phyloP scores from a whole-genome alignment of 768 basidiomycete genomes.

The Suillus bovinus region DNA sequence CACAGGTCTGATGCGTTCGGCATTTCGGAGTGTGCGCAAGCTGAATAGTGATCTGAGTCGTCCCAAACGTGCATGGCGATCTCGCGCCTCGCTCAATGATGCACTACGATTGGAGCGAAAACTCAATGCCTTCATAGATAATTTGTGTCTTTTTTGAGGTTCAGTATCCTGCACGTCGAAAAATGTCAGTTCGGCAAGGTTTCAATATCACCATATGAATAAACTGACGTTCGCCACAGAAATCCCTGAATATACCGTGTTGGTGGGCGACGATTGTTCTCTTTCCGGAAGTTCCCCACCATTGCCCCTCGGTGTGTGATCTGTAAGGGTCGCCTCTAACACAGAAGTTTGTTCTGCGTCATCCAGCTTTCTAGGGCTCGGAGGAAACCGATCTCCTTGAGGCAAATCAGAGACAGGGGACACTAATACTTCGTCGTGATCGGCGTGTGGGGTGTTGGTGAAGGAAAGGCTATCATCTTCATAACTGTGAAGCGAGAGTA shows the following conservation, averaged over 20 bases:
- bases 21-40: neutral
- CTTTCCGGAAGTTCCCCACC: neutral
- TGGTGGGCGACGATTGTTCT: neutral
- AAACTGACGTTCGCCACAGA: neutral
- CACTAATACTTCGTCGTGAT: conserved; percentile 2
- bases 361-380: neutral
- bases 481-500: conserved; percentile 2
- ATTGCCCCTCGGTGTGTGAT: neutral
- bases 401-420: conserved; percentile 1
- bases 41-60: neutral
- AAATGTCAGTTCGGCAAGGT: neutral
- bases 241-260: neutral
- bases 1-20: neutral
- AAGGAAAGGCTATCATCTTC: neutral
- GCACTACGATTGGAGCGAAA: neutral
- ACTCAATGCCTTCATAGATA: neutral
- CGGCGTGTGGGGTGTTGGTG: too few species aligned
- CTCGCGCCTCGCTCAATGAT: neutral
- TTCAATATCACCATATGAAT: neutral
- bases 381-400: neutral
- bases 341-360: neutral
- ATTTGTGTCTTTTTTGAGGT: neutral
- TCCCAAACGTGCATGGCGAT: neutral
- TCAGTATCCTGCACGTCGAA: neutral
- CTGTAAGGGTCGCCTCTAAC: neutral